Percentiles rank a stretch among this genome's conserved stretches.
Conservation (phyloP, 495 filamentous ascomycete species). For the Paragyromitra xinjiangensis region DNA sequence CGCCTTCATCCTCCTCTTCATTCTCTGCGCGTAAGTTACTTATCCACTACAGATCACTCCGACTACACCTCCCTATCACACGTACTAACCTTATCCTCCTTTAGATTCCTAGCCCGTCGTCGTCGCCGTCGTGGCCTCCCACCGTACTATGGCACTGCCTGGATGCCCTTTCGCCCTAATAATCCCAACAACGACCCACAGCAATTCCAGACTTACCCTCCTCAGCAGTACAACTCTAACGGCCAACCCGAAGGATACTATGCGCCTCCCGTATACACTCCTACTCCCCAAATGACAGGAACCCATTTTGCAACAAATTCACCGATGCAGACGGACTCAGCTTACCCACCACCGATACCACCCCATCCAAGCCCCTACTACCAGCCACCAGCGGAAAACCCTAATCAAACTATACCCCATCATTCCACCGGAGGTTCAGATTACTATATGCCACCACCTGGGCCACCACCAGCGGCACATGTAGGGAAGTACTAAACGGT, state of each 20-base stretch:
- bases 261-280: slow-evolving; percentile 44
- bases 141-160: slow-evolving; percentile 50
- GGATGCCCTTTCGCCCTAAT: slow-evolving; percentile 49
- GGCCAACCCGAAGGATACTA: slow-evolving; percentile 37
- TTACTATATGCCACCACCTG: slow-evolving; percentile 41
- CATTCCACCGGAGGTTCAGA: slow-evolving; percentile 31
- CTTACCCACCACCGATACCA: not conserved
- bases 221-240: slow-evolving; percentile 11
- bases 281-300: slow-evolving; percentile 12
- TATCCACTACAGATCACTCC: not conserved
- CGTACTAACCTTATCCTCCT: not conserved
- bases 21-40: slow-evolving; percentile 36
- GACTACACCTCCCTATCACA: not conserved
- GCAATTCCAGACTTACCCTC: slow-evolving; percentile 39
- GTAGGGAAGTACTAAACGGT: slow-evolving; percentile 22
- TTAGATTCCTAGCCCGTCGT: slow-evolving; percentile 45
- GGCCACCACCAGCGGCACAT: slow-evolving; percentile 43
- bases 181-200: slow-evolving; percentile 14
- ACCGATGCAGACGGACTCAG: not conserved
- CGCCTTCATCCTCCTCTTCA: slow-evolving; percentile 48
- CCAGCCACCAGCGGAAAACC: not conserved
- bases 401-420: not conserved
- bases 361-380: not conserved
- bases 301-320: not conserved
- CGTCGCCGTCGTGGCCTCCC: slow-evolving; percentile 45